Evolutionary conservation across 1,284 basidiomycete species (phyloP), one percentile per base, ranked within the genome.

Genomic region (Austropuccinia psidii): DNA sequence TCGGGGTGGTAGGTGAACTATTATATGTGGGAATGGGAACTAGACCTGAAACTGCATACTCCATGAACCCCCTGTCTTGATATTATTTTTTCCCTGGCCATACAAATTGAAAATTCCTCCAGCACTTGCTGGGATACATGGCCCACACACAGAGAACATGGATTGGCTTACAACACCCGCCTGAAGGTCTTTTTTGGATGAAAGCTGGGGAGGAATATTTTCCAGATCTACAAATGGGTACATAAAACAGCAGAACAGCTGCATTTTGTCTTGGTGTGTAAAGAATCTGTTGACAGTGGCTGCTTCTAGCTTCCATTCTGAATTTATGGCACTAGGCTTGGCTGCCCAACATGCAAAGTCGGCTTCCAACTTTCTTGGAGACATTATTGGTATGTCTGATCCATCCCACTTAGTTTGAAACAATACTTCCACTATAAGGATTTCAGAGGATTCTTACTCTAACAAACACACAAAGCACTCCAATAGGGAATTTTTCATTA

Each of bases 281-380:
- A 33, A 24, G n/a, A 35, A 24, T 7, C 13, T 47, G 24, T 37
- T n/a, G 6, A 47, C 24, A 7, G 39, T 64, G 5, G 61, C n/a
- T 27, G 47, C 35, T 27, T 64, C 61, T 9, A 47, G n/a, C 4
- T 45, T 17, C 13, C 61, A 64, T 24, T n/a, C 37, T 5, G 41
- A 64, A 47, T 64, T 45, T 27, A 64, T 64, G 61, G 61, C 41
- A 29, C 29, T 64, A 4, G 61, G 61, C 11, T 8, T 29, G 21
- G 62, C 45, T 7, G 45, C 62, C 4, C 24, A 45, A n/a, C 17
- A 65, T 21, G 13, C 13, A 4, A 27, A 49, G 3, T 65, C 43
- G 45, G 9, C 50, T 9, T 7, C 27, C 9, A 11, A 65, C 31
- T 43, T 65, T 11, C 17, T 65, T 9, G 27, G 21, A 29, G 62